Evolutionary conservation across 2,329 filamentous ascomycete species (phyloP).

Genomic region (Colletotrichum higginsianum): DNA sequence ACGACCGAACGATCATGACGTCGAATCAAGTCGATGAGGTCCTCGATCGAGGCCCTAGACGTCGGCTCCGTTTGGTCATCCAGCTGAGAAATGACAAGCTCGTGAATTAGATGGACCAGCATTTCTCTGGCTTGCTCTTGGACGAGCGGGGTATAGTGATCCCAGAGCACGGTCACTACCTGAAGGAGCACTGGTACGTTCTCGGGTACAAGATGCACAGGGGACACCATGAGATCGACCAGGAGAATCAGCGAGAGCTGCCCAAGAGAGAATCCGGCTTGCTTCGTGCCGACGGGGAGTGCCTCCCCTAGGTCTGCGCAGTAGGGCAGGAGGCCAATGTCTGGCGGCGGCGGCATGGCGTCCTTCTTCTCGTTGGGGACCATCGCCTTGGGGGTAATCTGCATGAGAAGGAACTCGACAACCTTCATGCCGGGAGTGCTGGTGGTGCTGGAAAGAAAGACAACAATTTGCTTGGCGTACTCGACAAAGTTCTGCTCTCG

Average conservation of each 20-base stretch:
- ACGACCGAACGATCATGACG: slow-evolving; percentile 87
- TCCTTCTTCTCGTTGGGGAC: slow-evolving; percentile 88
- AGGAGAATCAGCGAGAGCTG: slow-evolving; percentile 94
- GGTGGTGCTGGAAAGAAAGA: slow-evolving; percentile 88
- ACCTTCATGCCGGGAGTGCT: slow-evolving; percentile 87
- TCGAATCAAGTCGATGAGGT: slow-evolving; percentile 89
- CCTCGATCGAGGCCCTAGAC: slow-evolving; percentile 84
- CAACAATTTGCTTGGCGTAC: slow-evolving; percentile 97
- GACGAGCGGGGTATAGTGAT: slow-evolving; percentile 94
- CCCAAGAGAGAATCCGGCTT: slow-evolving; percentile 90
- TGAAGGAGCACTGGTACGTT: slow-evolving; percentile 90
- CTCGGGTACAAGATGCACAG: slow-evolving; percentile 83
- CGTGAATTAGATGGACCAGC: slow-evolving; percentile 97
- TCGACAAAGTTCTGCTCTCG: slow-evolving; percentile 98
- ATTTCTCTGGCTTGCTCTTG: slow-evolving; percentile 98
- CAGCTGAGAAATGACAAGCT: slow-evolving; percentile 86
- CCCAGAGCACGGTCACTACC: slow-evolving; percentile 94
- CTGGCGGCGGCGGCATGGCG: slow-evolving; percentile 77
- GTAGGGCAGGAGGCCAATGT: slow-evolving; percentile 85
- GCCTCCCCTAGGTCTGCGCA: slow-evolving; percentile 87
- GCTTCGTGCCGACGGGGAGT: slow-evolving; percentile 90
- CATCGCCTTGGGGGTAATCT: slow-evolving; percentile 97
- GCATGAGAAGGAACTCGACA: slow-evolving; percentile 91
- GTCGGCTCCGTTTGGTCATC: slow-evolving; percentile 75
- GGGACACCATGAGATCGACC: slow-evolving; percentile 96